Percentiles rank a stretch among this genome's conserved stretches.
Conservation (phyloP, 179 eudicot genomes). For the Amaranthus tricolor region DNA sequence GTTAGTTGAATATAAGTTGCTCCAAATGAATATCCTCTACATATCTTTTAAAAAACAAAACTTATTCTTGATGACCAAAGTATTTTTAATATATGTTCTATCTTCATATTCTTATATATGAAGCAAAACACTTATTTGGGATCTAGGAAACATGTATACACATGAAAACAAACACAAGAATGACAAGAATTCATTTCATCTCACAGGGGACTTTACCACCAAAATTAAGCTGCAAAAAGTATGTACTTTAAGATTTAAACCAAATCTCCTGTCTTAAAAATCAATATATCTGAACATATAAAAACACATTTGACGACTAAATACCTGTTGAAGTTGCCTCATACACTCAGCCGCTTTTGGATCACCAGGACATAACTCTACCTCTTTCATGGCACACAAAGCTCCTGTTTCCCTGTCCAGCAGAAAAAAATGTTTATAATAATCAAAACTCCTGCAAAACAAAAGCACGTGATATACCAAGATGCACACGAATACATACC, state of each 20-base stretch:
- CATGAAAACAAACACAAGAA: no score
- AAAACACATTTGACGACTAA: not conserved
- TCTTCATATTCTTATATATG: not conserved
- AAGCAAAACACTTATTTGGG: not conserved
- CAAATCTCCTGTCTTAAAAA: not conserved
- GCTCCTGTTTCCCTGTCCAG: constrained; percentile 79
- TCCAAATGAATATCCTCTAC: not conserved
- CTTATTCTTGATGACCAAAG: not conserved
- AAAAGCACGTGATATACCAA: not conserved
- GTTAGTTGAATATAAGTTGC: not conserved
- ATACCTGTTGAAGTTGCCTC: constrained; percentile 91
- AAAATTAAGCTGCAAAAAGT: not conserved
- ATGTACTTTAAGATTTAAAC: not conserved
- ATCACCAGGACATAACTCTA: constrained; percentile 71
- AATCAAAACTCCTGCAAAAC: not conserved
- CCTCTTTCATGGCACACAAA: constrained; percentile 96
- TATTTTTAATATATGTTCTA: not conserved
- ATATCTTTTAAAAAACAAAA: not conserved
- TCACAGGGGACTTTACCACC: not conserved
- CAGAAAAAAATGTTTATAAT: not conserved
- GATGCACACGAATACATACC: constrained; percentile 38
- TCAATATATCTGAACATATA: not conserved
- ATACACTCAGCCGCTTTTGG: constrained; percentile 73
- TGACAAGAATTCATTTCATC: not conserved
- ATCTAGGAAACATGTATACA: not conserved